Conservation (phyloP, 192 early-diverging fungal genomes). For the Geranomyces variabilis region DNA sequence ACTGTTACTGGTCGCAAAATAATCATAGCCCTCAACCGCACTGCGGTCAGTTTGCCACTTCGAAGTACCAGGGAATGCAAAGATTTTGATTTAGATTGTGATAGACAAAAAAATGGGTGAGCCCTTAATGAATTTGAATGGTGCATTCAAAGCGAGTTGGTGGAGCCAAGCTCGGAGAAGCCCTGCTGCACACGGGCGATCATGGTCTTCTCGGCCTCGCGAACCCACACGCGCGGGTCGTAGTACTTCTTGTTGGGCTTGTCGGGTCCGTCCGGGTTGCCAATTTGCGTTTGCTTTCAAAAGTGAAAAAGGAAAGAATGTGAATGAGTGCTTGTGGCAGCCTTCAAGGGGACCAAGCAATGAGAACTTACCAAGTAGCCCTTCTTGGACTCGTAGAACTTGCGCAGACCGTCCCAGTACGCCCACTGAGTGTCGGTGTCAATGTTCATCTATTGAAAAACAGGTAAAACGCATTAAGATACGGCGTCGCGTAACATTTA, state of each 20-base stretch:
- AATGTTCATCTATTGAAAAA: slow-evolving; percentile 83
- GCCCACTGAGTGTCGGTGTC: slow-evolving; percentile 99
- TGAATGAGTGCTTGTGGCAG: too few species aligned
- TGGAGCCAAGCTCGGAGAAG: slow-evolving; percentile 70
- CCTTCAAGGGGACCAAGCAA: too few species aligned
- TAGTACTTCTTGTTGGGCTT: slow-evolving; percentile 99
- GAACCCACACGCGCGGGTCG: slow-evolving; percentile 92
- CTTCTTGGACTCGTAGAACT: slow-evolving; percentile 89
- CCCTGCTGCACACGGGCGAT: slow-evolving; percentile 78
- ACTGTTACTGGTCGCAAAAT: too few species aligned
- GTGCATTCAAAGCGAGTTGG: slow-evolving; percentile 31
- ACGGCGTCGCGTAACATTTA: too few species aligned
- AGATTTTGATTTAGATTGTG: too few species aligned
- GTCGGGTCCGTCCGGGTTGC: slow-evolving; percentile 92
- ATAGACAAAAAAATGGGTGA: too few species aligned
- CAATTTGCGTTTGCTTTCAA: slow-evolving; percentile 88
- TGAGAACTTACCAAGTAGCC: slow-evolving; percentile 61
- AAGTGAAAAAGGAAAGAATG: too few species aligned
- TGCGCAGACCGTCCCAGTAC: slow-evolving; percentile 84
- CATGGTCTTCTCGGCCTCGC: slow-evolving; percentile 90
- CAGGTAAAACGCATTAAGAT: not conserved
- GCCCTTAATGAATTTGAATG: not conserved
- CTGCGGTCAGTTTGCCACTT: too few species aligned
- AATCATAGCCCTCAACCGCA: too few species aligned
- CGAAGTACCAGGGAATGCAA: too few species aligned